Percentiles rank a stretch among this genome's conserved stretches.
Conservation (phyloP, 257 asterid species). For the Solanum medicagineum region DNA sequence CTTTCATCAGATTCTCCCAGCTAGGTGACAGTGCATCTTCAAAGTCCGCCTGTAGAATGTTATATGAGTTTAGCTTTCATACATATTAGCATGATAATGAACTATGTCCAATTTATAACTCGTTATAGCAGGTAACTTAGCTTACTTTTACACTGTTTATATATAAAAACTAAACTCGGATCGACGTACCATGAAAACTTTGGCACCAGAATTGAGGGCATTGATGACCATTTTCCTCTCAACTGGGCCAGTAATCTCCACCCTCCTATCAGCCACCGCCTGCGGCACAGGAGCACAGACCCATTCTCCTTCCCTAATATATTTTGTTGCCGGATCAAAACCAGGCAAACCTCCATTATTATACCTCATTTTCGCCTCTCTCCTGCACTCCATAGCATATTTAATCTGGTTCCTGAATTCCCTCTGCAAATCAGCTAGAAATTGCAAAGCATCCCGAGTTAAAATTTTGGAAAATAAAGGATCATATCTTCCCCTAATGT, state of each 20-base stretch:
- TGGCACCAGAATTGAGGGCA: conserved; percentile 95
- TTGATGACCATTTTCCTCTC: conserved; percentile 95
- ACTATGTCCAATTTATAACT: not conserved
- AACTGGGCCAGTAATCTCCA: conserved; percentile 94
- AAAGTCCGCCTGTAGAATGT: conserved; percentile 58
- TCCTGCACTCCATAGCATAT: conserved; percentile 76
- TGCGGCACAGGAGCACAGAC: conserved; percentile 56
- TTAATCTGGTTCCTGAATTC: conserved; percentile 51
- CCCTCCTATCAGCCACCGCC: conserved; percentile 82
- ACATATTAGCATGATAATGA: not conserved
- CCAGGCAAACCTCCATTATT: conserved; percentile 56
- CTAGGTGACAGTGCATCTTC: conserved; percentile 92
- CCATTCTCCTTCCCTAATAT: conserved; percentile 63
- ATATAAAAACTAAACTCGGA: not conserved
- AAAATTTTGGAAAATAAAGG: conserved; percentile 45
- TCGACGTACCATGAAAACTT: conserved; percentile 74
- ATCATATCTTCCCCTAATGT: conserved; percentile 72
- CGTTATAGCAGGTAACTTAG: not conserved
- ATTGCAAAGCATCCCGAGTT: conserved; percentile 52
- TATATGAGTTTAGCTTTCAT: not conserved
- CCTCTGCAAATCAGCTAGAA: conserved; percentile 67
- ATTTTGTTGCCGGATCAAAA: conserved; percentile 69
- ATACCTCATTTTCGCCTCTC: conserved; percentile 53
- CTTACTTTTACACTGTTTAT: not conserved
- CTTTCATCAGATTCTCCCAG: conserved; percentile 84